These are phyloP conservation scores for Alternaria metachromatica DNA, from an alignment of 2,329 filamentous ascomycete genomes.

Conservation along the genomic window DNA sequence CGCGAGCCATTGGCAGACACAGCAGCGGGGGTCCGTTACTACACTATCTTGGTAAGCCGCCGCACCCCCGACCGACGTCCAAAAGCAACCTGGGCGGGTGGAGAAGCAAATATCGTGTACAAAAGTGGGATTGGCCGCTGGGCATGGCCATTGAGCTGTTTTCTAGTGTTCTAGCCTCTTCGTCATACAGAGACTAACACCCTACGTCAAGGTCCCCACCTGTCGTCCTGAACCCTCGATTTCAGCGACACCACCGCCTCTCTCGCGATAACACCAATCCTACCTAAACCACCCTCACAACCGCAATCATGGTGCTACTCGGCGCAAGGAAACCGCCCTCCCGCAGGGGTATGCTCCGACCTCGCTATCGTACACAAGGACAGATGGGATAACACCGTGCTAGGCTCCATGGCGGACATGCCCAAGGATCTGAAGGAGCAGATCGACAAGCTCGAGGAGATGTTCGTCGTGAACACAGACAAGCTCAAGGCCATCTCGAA, in stretches of 20 bases:
- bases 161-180: slow-evolving; percentile 1
- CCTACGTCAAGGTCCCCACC: slow-evolving; percentile 9
- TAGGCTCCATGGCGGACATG: slow-evolving; percentile 90
- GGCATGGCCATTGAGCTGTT: slow-evolving; percentile 13
- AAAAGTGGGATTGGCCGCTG: slow-evolving; percentile 10
- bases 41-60: slow-evolving; percentile 25
- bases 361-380: slow-evolving; percentile 6
- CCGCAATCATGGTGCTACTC: slow-evolving; percentile 67
- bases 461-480: slow-evolving; percentile 77
- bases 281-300: slow-evolving; percentile 8
- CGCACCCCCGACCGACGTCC: slow-evolving; percentile 4
- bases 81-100: slow-evolving; percentile 26
- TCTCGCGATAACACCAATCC: slow-evolving; percentile 2
- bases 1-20: slow-evolving; percentile 14
- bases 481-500: slow-evolving; percentile 90
- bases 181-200: slow-evolving; percentile 9
- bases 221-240: slow-evolving; percentile 4
- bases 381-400: slow-evolving; percentile 26
- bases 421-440: slow-evolving; percentile 82
- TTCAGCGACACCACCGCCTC: background rate
- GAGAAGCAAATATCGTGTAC: slow-evolving; percentile 16
- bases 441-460: slow-evolving; percentile 82
- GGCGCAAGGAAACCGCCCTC: slow-evolving; percentile 70
- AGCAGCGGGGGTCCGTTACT: slow-evolving; percentile 17
- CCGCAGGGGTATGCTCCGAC: slow-evolving; percentile 71